phyloP scores from a whole-genome alignment of 192 early-diverging fungal genomes.

The Linderina pennispora region DNA sequence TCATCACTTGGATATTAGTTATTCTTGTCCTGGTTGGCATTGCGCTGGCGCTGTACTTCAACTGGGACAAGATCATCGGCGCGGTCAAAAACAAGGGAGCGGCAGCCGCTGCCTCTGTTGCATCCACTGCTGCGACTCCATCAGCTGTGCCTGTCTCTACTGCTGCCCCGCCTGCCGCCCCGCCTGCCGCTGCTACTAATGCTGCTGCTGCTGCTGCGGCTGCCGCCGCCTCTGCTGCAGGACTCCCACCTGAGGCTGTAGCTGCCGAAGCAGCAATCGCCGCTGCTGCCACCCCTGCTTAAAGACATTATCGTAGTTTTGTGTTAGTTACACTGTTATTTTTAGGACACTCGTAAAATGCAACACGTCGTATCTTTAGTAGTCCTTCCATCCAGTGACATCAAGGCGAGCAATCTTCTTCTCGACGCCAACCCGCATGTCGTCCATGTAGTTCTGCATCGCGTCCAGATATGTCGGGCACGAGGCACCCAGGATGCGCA shows the following conservation, averaged over 20 bases:
- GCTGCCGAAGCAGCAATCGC: too few species aligned
- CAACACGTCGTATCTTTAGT: too few species aligned
- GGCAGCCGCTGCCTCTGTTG: not conserved
- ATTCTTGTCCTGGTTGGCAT: constrained; percentile 27
- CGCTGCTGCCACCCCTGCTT: too few species aligned
- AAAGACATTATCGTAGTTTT: too few species aligned
- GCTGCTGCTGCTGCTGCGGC: not conserved
- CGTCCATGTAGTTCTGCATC: constrained; percentile 72
- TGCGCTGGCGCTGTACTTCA: constrained; percentile 45
- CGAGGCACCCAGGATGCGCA: constrained; percentile 81
- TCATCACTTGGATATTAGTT: constrained; percentile 20
- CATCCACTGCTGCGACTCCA: not conserved
- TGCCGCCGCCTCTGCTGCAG: not conserved
- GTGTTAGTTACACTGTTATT: too few species aligned
- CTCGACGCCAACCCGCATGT: constrained; percentile 83
- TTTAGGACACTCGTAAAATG: too few species aligned
- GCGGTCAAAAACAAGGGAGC: constrained; percentile 5
- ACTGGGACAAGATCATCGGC: constrained; percentile 36
- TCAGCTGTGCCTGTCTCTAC: not conserved
- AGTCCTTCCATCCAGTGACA: constrained; percentile 76
- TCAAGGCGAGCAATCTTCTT: constrained; percentile 81
- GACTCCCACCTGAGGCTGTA: too few species aligned
- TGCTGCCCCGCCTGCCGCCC: constrained; percentile 1
- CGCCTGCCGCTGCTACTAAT: constrained; percentile 3
- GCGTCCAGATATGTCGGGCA: constrained; percentile 68